phyloP scores from a whole-genome alignment of 139 green algal species.

The Chlorella sp. region DNA sequence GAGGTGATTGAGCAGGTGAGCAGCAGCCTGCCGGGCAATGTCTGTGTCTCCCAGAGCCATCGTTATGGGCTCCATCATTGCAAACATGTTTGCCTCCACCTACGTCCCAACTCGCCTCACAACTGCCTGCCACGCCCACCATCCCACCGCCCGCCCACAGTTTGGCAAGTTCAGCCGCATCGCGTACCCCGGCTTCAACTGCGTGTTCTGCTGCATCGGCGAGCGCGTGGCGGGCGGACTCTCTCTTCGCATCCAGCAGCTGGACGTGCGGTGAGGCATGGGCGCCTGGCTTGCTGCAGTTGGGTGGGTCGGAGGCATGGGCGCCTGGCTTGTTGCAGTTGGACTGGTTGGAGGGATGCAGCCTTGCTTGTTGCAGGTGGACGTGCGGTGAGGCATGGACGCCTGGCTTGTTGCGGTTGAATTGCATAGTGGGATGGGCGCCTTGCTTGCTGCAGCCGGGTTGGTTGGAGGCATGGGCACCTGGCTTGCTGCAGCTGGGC shows the following conservation, averaged over 20 bases:
- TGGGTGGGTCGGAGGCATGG: no score
- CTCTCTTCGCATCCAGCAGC: constrained; percentile 75
- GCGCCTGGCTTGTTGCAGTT: no score
- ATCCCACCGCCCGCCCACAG: background rate
- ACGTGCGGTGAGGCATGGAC: background rate
- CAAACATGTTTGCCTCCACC: background rate
- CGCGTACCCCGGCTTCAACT: constrained; percentile 65
- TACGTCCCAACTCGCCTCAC: background rate
- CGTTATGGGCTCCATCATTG: no score
- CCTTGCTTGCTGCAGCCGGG: no score
- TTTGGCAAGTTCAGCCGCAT: constrained; percentile 54
- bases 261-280: constrained; percentile 56
- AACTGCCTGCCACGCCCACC: background rate
- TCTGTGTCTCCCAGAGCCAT: background rate
- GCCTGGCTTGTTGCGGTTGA: no score
- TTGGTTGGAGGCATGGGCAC: background rate
- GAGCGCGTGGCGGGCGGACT: constrained; percentile 60
- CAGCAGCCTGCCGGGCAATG: background rate
- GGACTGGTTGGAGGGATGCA: no score
- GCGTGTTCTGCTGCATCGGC: constrained; percentile 57
- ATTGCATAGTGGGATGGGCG: no score
- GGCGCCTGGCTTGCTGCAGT: background rate
- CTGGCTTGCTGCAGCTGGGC: background rate
- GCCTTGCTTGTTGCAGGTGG: background rate
- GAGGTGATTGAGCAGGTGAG: constrained; percentile 44